phyloP scores from a whole-genome alignment of 2,329 filamentous ascomycete genomes.

The Myriosclerotinia scirpicola region DNA sequence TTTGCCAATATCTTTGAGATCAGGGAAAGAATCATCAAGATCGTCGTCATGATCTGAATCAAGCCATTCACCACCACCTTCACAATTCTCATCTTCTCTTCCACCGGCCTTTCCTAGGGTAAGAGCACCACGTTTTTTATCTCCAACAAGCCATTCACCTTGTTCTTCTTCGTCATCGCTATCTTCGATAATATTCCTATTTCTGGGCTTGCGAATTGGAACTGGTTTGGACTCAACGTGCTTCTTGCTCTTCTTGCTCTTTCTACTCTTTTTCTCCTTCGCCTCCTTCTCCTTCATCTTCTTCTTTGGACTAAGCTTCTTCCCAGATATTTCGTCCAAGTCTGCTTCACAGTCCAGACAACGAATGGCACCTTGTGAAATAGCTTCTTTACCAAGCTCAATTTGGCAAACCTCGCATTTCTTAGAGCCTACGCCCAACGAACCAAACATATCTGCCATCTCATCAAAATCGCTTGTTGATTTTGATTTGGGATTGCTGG shows the following conservation, averaged over 20 bases:
- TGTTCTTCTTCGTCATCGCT: slow-evolving; percentile 65
- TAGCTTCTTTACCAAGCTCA: slow-evolving; percentile 36
- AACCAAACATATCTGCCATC: slow-evolving; percentile 82
- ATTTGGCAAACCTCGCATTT: slow-evolving; percentile 41
- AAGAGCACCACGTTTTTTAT: slow-evolving; percentile 59
- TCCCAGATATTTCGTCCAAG: slow-evolving; percentile 58
- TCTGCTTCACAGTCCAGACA: slow-evolving; percentile 77
- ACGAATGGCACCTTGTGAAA: slow-evolving; percentile 50
- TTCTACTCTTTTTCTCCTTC: slow-evolving; percentile 45
- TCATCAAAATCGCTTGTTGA: slow-evolving; percentile 65
- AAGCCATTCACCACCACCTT: slow-evolving; percentile 80
- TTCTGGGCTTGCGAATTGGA: slow-evolving; percentile 50
- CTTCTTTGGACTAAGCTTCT: slow-evolving; percentile 44
- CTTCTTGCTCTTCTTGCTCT: slow-evolving; percentile 39
- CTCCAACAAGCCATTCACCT: slow-evolving; percentile 77
- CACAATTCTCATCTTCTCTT: slow-evolving; percentile 82
- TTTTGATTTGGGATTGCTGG: slow-evolving; percentile 47
- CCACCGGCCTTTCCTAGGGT: slow-evolving; percentile 78
- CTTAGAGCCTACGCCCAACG: slow-evolving; percentile 56
- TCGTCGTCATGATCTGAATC: slow-evolving; percentile 62
- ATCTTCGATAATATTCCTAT: slow-evolving; percentile 59
- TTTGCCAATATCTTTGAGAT: slow-evolving; percentile 39
- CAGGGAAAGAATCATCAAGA: slow-evolving; percentile 44
- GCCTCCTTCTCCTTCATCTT: slow-evolving; percentile 44
- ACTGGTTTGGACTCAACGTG: slow-evolving; percentile 28